Base-by-base conservation (phyloP, 768 basidiomycete species). In the Hypsizygus marmoreus region DNA sequence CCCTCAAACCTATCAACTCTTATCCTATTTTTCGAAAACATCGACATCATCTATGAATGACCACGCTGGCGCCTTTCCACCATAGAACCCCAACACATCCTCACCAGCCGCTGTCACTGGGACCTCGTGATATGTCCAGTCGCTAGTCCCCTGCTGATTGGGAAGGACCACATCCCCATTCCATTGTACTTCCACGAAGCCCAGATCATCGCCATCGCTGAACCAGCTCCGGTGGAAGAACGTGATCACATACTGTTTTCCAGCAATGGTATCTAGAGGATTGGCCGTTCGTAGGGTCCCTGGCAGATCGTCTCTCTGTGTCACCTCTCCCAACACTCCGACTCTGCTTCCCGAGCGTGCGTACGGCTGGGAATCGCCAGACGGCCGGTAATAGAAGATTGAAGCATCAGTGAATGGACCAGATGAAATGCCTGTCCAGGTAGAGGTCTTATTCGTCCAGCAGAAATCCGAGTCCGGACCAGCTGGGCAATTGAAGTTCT, bases 41-140 rank as follows among this genome's bases (percentile, higher is more conserved):
- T 40, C 14, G 14, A 50, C 33, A 41, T 54, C 46, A 25, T 54
- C 56, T 20, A 57, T 40, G 35, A 57, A 54, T 14, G 46, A 40
- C 52, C 52, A 57, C 6, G 50, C 49, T 16, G 56, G 56, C 4
- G 49, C 56, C 25, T 33, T 44, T 14, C 49, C 56, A 12, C 55
- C 49, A 19, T 29, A 13, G 40, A 54, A 47, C 26, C 36, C 41
- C 25, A 54, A 28, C 14, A 29, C 32, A 35, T 56, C 55, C 12
- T 29, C 32, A 7, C 52, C 55, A 13, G 29, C 40, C 11, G 28
- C 55, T 10, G 32, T 45, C 4, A 54, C 55, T 2, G 39, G 25
- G 17, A 37, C 40, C 20, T 44, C 26, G 16, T 38, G 19, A 23
- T 29, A 47, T 3, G 34, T 34, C 44, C 48, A 50, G 7, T 10